phyloP scores from a whole-genome alignment of 106 monocot genomes.

The Iris macrosiphon region DNA sequence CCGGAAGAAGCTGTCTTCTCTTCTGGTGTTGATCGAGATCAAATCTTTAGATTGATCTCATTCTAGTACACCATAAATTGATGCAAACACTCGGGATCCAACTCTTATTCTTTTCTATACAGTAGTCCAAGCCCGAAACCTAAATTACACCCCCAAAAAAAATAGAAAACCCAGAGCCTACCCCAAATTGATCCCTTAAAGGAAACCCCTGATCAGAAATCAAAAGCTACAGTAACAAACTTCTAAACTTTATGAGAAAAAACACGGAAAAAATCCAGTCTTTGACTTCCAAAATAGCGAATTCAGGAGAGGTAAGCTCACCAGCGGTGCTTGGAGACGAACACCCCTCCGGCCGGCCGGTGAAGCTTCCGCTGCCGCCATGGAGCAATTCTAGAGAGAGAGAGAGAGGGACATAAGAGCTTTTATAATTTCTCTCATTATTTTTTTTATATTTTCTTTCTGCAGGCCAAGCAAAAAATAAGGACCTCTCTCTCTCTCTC shows the following conservation, averaged over 20 bases:
- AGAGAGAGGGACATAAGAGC: too few species aligned
- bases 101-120: neutral
- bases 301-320: neutral
- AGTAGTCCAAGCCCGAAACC: neutral
- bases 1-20: too few species aligned
- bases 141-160: too few species aligned
- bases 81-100: too few species aligned
- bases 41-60: neutral
- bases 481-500: too few species aligned
- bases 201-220: neutral
- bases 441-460: too few species aligned
- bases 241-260: neutral
- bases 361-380: conserved; percentile 10
- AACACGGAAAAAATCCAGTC: neutral
- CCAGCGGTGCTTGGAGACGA: conserved; percentile 5
- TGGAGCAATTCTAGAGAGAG: neutral
- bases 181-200: neutral
- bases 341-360: conserved; percentile 4
- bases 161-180: neutral
- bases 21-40: neutral
- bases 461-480: too few species aligned
- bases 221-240: neutral
- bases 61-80: neutral
- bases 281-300: neutral
- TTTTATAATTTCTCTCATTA: too few species aligned